phyloP scores from a whole-genome alignment of 148 eudicot genomes.

The Cornus kousa region DNA sequence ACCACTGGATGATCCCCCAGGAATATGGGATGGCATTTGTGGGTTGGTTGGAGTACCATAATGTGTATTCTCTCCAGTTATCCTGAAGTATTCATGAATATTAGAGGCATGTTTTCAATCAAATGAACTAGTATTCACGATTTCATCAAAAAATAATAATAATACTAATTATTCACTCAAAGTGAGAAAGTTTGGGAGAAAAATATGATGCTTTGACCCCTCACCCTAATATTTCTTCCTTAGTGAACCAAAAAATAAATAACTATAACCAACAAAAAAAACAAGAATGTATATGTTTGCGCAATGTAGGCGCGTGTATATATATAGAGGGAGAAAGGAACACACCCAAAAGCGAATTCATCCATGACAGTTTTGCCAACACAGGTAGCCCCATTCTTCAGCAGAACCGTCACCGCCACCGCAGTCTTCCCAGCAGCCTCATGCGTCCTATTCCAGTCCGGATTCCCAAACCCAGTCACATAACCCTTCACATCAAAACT shows the following conservation, averaged over 20 bases:
- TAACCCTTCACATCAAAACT: conserved; percentile 76
- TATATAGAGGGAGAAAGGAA: neutral
- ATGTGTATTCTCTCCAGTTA: conserved; percentile 72
- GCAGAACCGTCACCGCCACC: conserved; percentile 55
- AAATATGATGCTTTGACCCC: neutral
- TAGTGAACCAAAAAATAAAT: neutral
- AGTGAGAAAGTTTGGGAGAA: neutral
- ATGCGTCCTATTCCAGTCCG: conserved; percentile 81
- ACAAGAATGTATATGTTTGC: neutral
- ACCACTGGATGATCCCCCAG: conserved; percentile 95
- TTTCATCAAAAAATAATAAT: neutral
- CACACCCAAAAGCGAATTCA: conserved; percentile 74
- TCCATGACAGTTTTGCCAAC: conserved; percentile 84
- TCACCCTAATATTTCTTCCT: neutral
- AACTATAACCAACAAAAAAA: too few relatives aligned
- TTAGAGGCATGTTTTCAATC: neutral
- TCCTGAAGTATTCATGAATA: conserved; percentile 42
- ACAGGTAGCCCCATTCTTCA: conserved; percentile 84
- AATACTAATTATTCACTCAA: neutral
- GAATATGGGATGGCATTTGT: conserved; percentile 56
- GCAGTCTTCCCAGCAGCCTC: conserved; percentile 65
- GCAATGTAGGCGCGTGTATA: too few relatives aligned
- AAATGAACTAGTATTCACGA: neutral
- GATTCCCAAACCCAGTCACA: conserved; percentile 74
- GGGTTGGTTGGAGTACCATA: conserved; percentile 85